Base-by-base conservation (phyloP, 1,284 basidiomycete genomes). In the Fomitopsis betulina region DNA sequence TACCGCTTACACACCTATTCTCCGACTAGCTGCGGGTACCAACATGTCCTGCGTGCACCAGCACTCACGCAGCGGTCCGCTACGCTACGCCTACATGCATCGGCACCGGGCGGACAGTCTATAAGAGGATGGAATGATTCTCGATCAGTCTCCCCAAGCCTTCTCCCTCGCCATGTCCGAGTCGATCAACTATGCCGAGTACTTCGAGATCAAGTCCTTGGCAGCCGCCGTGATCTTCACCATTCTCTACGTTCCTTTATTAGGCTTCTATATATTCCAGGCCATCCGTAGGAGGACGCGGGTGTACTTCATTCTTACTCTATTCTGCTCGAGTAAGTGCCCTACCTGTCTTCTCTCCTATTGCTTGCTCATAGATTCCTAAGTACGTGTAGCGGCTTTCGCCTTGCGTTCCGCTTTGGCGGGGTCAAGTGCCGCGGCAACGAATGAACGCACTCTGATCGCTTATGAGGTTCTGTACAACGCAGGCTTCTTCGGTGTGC, bases 291-390 rank as follows among this genome's bases (percentile, higher is more conserved):
- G 70, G 12, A 74, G 73, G 2, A 78, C 75, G 1, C 77, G 73
- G 58, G 76, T 81, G 7, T 73, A 76, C 59, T 65, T 77, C 35
- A 63, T 74, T 13, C 65, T 82, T 17, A 60, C 73, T 1, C 43
- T 82, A 6, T 83, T 83, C 65, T 81, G 78, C 60, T 50, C 68
- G 50, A 72, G 81, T 83, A 58, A 66, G 80, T 68, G 13, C 12
- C 15, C 25, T 12, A n/a, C n/a, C 42, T 37, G 3, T 4, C 12
- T 50, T 3, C 30, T 0, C 15, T 13, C 33, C 5, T 2, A 21
- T 15, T 13, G 5, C 9, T 5, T 13, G 17, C 56, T 55, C 10
- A 53, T 40, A 19, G 12, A 13, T 38, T 40, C 51, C 30, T 19
- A 33, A 74, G 73, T 73, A 15, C 69, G 73, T 38, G 59, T 71